phyloP scores from a whole-genome alignment of 768 basidiomycete species.

The Tricholoma matsutake region DNA sequence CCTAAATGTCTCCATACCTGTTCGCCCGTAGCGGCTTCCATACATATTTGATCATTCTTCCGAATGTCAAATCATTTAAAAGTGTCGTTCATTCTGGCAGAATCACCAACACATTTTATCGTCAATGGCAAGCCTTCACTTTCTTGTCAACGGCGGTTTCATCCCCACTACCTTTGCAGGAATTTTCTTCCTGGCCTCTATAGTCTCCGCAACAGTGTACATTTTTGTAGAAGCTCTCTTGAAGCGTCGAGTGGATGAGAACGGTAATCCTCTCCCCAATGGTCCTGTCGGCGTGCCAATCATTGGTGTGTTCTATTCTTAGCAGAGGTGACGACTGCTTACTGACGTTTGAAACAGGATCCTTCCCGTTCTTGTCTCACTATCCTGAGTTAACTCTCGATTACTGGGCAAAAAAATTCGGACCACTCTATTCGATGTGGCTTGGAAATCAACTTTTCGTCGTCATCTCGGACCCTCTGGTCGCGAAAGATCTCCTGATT shows the following conservation, averaged over 20 bases:
- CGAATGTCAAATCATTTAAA: neutral
- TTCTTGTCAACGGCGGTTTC: constrained; percentile 15
- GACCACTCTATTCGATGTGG: constrained; percentile 42
- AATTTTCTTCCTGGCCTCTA: constrained; percentile 20
- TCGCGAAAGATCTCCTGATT: constrained; percentile 43
- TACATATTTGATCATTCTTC: too few relatives aligned
- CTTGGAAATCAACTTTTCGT: constrained; percentile 48
- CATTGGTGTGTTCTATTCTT: constrained; percentile 13
- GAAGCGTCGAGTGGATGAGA: constrained; percentile 10
- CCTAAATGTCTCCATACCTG: too few relatives aligned
- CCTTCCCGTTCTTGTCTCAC: constrained; percentile 36
- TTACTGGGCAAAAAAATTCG: constrained; percentile 41
- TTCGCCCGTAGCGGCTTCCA: too few relatives aligned
- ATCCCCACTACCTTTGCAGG: constrained; percentile 15
- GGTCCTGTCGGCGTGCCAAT: constrained; percentile 22
- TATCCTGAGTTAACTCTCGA: constrained; percentile 43
- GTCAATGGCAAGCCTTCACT: neutral
- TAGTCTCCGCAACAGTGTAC: constrained; percentile 23
- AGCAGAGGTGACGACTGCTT: too few relatives aligned
- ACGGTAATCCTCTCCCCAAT: constrained; percentile 19
- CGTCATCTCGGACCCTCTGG: constrained; percentile 40
- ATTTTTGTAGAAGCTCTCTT: constrained; percentile 11
- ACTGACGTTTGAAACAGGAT: constrained; percentile 18
- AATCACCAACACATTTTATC: neutral
- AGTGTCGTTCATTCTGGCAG: neutral